Base-by-base conservation (phyloP, 805 yeast species). In the Wickerhamomyces xylosicus region DNA sequence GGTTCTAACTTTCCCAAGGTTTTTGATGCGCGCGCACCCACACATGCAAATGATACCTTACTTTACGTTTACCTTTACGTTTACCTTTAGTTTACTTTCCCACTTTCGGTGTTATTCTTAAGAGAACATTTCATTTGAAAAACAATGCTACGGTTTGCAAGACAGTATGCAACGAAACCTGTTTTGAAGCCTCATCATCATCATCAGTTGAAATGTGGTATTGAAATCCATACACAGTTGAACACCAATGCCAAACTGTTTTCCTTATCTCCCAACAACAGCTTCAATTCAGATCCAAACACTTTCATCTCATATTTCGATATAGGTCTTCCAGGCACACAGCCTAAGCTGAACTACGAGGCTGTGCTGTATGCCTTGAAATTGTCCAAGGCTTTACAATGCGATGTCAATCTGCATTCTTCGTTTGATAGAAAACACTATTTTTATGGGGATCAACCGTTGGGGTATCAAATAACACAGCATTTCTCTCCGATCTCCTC, bases 381-480 rank as follows among this genome's bases (percentile, higher is more conserved):
- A 48, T 74, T 95, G 1, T 89, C 94, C 0, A 57, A 72, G 2
- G 85, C 92, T 0, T 58, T 89, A 38, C 67, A 79, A 27, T 72
- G 85, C 42, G 54, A 65, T 0, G 68, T 92, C 14, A 73, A 72
- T 41, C 46, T 58, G 0, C 46, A 53, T 7, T 82, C 90, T 1
- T 65, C 79, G 1, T 92, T 92, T 57, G 98, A 92, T 54, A 67
- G 98, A 47, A 92, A 92, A 58, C 98, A 92, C 57, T 92, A 92
- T 57, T 87, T 92, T 58, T 92, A 92, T 57, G 90, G 89, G 1
- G 98, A 92, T 58, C 97, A 92, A 56, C 98, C 98, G 0, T 61
- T 83, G 38, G 98, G 98, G 1, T 92, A 87, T 59, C 98, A 92
- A 57, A 82, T 92, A 37, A 92, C 98, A 0, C 98, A 92, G 59